Evolutionary conservation across 768 basidiomycete species (phyloP), one percentile per base, ranked within the genome.

Genomic region (Harrya chromipes): DNA sequence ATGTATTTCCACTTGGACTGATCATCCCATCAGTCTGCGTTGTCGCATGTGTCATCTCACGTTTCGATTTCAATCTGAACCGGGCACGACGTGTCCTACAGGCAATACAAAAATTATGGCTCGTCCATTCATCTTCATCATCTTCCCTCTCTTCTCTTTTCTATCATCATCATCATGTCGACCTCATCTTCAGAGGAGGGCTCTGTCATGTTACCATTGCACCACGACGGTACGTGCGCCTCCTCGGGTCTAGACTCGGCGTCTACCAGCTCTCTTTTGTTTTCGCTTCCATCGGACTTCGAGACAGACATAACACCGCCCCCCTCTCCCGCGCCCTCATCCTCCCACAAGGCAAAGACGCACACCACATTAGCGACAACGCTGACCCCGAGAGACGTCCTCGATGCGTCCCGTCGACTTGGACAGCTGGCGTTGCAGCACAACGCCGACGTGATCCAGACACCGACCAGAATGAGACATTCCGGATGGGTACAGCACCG

Each of bases 231-330:
- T 29, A 5, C 26, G 26, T 6, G 26, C 26, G 6, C 26, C 37
- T 58, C 50, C 4, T 58, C 50, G 23, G 45, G 44, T 17, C 23
- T 50, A 27, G 61, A 53, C 33, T 57, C 61, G 16, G 12, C 12
- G 29, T 29, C 29, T 29, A 45, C 48, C 16, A 23, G 14, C 4
- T 52, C 54, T 20, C 39, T 52, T 16, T 26, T 65, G 33, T 46
- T 46, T 35, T 49, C 52, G 13, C 3, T 47, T 1, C 40, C 46
- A 1, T 57, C 57, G 11, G 53, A 62, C 37, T 37, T 34, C 19
- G 52, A 54, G 21, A 62, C 57, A 3, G 60, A 65, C 9, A 49
- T 39, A 23, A 57, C 59, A n/a, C 59, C 62, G 11, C 46, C 55
- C 1, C 44, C 43, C 14, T 65, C 65, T 33, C 59, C 65, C 35